Evolutionary conservation across 768 basidiomycete genomes (phyloP).

Genomic region (Termitomyces heimii): DNA sequence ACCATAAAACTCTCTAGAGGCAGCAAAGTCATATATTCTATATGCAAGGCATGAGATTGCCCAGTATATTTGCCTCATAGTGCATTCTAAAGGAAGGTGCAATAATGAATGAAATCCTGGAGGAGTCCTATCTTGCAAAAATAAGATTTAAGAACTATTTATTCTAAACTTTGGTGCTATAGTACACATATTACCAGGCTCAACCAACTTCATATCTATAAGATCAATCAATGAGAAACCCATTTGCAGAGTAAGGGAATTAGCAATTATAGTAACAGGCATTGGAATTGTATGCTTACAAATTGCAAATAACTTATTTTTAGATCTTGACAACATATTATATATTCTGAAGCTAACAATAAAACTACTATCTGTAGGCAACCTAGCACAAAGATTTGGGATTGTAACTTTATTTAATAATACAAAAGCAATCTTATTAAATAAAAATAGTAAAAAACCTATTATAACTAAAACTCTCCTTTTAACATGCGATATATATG

Average conservation of each 20-base stretch:
- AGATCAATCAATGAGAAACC: not conserved
- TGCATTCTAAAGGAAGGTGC: no score
- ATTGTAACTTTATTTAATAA: not conserved
- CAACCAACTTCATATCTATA: not conserved
- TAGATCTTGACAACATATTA: not conserved
- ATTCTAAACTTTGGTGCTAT: not conserved
- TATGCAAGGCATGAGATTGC: no score
- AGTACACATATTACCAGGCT: not conserved
- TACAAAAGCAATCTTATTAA: not conserved
- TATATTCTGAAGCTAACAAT: not conserved
- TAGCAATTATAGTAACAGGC: not conserved
- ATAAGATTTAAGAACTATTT: not conserved
- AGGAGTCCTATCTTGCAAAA: not conserved
- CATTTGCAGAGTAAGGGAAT: no score
- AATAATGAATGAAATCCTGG: no score
- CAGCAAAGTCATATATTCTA: no score
- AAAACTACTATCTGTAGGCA: not conserved
- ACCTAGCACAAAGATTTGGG: not conserved
- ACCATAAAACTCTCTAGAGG: no score
- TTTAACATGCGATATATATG: not conserved
- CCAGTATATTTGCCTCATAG: no score
- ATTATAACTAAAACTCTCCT: not conserved
- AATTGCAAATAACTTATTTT: not conserved
- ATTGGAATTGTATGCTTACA: not conserved
- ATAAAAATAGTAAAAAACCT: not conserved